Evolutionary conservation across 805 yeast genomes (phyloP).

Genomic region (Candida qinlingensis): DNA sequence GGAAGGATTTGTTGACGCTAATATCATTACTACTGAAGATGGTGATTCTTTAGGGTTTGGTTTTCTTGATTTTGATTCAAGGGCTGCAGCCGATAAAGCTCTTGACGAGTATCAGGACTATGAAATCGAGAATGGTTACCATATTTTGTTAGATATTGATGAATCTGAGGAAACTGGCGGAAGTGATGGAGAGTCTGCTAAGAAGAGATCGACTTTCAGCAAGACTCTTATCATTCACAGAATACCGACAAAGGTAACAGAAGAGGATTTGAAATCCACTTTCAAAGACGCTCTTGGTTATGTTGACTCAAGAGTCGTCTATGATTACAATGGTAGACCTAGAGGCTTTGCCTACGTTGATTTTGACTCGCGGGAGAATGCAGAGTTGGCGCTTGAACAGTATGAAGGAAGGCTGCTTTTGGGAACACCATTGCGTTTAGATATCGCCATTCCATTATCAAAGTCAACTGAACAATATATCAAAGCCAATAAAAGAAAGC

Average conservation of each 20-base stretch:
- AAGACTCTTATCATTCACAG: not conserved
- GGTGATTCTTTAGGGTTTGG: not conserved
- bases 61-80: not conserved
- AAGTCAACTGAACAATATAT: not conserved
- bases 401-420: not conserved
- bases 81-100: not conserved
- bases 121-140: not conserved
- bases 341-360: slow-evolving; percentile 1
- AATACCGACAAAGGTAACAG: not conserved
- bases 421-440: not conserved
- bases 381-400: not conserved
- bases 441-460: not conserved
- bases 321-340: not conserved
- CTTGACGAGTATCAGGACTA: not conserved
- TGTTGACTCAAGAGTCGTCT: not conserved
- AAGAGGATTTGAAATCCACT: not conserved
- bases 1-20: not conserved
- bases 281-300: not conserved
- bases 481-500: not conserved
- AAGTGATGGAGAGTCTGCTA: not conserved
- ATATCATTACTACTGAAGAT: not conserved
- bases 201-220: not conserved
- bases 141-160: not conserved
- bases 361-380: not conserved
- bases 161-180: not conserved